Base-by-base conservation (phyloP, 148 eudicot genomes). In the Cornus florida region DNA sequence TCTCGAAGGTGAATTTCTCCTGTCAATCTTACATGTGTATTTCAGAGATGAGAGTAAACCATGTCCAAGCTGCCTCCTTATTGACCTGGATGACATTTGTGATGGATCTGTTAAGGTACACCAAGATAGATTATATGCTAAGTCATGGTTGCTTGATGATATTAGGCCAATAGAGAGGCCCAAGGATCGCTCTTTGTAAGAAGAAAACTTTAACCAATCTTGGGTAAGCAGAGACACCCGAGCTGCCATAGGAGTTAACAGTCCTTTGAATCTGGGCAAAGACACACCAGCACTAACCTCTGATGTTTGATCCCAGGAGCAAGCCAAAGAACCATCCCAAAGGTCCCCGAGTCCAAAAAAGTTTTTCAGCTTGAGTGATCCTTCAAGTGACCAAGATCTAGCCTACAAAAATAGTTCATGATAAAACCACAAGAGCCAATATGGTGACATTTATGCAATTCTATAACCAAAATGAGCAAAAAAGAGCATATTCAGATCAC, bases 51-150 rank as follows among this genome's bases (percentile, higher is more conserved):
- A 96, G 69, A 92, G 75, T 74, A 96, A 89, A 83, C 87, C 83
- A 83, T 94, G 99, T 71, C 99, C 99, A 78, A 96, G 90, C 83
- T 94, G 98, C 84, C 97, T 90, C 88, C 99, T 91, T 77, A 96
- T 90, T 76, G 93, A 82, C 67, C 78, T 82, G 22, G 94, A 92
- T 75, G 99, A 90, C 92, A 89, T 78, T 89, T 96, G 98, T 14
- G 94, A 86, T 79, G 97, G 98, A 90, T 96, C 99, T 10, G 87
- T 85, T 80, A 92, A 84, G 67, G 89, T 94, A 72, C 97, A 97
- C 95, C 97, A 94, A 50, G 91, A 82, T 64, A 93, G 88, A 82
- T 88, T 94, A 86, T 94, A 96, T 35, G 85, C 79, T 75, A 96
- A 80, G 50, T 91, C 92, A 80, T 96, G 99, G 77, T 88, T 92